Conservation (phyloP, 1,139 yeast species). For the Blastobotrys ciferrii region DNA sequence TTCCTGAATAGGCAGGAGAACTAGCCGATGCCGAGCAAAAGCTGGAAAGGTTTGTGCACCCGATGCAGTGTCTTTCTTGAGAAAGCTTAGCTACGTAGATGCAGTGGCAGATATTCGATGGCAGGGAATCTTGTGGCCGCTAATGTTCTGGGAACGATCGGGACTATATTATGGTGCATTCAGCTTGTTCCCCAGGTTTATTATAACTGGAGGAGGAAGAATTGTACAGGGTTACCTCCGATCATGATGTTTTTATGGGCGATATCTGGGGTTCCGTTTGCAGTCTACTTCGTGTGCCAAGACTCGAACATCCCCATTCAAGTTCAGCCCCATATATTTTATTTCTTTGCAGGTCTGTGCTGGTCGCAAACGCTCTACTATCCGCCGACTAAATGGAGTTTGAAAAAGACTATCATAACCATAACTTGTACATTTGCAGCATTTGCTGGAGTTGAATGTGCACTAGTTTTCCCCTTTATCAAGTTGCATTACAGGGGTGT, state of each 20-base stretch:
- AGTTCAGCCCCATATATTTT: constrained; percentile 84
- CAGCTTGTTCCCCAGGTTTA: constrained; percentile 84
- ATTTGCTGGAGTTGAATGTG: constrained; percentile 63
- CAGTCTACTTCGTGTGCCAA: constrained; percentile 72
- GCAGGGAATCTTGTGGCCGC: constrained; percentile 43
- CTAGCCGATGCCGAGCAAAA: neutral
- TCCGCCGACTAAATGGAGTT: constrained; percentile 53
- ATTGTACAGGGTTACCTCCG: constrained; percentile 84
- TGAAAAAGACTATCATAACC: constrained; percentile 22
- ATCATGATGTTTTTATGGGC: constrained; percentile 85
- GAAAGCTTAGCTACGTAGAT: neutral
- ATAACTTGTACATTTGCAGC: constrained; percentile 38
- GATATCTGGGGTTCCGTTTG: constrained; percentile 77
- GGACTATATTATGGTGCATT: constrained; percentile 88
- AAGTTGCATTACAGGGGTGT: constrained; percentile 54
- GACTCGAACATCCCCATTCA: constrained; percentile 73
- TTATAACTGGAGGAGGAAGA: constrained; percentile 67
- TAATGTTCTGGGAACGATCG: constrained; percentile 82
- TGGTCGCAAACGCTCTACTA: constrained; percentile 77
- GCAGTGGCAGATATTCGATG: neutral
- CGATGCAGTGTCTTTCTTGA: no score
- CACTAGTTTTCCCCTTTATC: constrained; percentile 68
- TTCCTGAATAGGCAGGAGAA: no score
- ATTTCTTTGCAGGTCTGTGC: constrained; percentile 63
- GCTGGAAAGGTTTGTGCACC: no score